Evolutionary conservation across 2,329 filamentous ascomycete species (phyloP).

Genomic region (Cercospora sojina): DNA sequence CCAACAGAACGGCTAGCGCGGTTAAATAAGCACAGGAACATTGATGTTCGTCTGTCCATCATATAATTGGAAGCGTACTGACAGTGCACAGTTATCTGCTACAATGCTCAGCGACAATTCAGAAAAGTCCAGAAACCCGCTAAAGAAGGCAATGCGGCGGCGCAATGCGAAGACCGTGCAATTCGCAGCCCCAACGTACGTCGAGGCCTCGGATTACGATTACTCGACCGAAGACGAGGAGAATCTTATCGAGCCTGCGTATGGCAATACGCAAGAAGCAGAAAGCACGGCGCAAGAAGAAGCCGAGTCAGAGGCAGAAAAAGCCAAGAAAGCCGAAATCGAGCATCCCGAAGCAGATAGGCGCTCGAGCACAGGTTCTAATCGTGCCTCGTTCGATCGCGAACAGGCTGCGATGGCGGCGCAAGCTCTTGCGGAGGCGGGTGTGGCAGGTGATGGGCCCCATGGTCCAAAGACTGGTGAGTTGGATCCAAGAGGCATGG

Average conservation of each 20-base stretch:
- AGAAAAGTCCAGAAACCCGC: constrained; percentile 76
- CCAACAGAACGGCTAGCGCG: constrained; percentile 91
- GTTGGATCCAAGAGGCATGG: constrained; percentile 21
- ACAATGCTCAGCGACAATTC: constrained; percentile 71
- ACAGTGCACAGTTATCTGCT: constrained; percentile 57
- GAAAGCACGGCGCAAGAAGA: constrained; percentile 25
- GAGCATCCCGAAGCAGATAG: constrained; percentile 26
- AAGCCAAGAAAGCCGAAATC: constrained; percentile 27
- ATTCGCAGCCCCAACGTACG: constrained; percentile 80
- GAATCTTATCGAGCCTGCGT: constrained; percentile 31
- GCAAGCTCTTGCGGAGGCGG: constrained; percentile 27
- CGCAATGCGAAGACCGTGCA: constrained; percentile 83
- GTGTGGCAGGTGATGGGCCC: constrained; percentile 19
- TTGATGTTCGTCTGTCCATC: constrained; percentile 67
- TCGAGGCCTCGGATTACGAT: constrained; percentile 82
- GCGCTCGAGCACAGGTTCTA: constrained; percentile 29
- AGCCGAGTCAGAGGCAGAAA: constrained; percentile 25
- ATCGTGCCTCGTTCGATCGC: constrained; percentile 35
- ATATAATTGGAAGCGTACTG: constrained; percentile 26
- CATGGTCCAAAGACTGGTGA: constrained; percentile 35
- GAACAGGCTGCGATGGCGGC: constrained; percentile 35
- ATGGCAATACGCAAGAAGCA: constrained; percentile 23
- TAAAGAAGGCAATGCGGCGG: constrained; percentile 79
- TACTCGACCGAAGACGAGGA: constrained; percentile 73
- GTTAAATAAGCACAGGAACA: constrained; percentile 95